Evolutionary conservation across 1,139 yeast species (phyloP), one percentile per base, ranked within the genome.

Genomic region (Geotrichum macrosporum): DNA sequence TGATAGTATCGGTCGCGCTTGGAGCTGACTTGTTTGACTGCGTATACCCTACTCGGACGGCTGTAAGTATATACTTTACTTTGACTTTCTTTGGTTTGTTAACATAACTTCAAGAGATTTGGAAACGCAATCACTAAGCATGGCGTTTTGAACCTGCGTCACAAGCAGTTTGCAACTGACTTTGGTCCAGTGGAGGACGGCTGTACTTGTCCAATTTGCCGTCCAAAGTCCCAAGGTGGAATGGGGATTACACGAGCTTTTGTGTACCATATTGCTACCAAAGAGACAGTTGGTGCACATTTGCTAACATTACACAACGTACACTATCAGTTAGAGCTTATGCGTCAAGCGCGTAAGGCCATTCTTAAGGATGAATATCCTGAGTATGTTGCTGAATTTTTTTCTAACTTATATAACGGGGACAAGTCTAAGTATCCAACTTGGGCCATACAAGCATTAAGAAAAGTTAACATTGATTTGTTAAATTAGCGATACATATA

Each of bases 11-110:
- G 0, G 75, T 71, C 3, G 75, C 75, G 0, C 60, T 71, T 24
- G 75, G 75, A 1, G 74, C 72, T 5, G 75, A 71, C 49, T 56
- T 71, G 57, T 71, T 71, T 57, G 75, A 71, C 55, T 71, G 75
- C 47, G 75, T 71, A 3, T 71, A 68, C 52, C 75, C 75, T 19
- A 70, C 74, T 3, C 58, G 75, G 45, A 71, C 75, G 5, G 75
- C 75, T 6, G 51, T 48, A 45, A 40, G 51, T 48, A 30, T 24
- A 8, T 9, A n/a, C n/a, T n/a, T n/a, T n/a, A n/a, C n/a, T n/a
- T n/a, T n/a, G n/a, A n/a, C 16, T 18, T 3, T 50, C 52, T 33
- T 19, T 4, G 4, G 10, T 19, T 41, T 20, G 40, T 34, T 30
- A 6, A 18, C 18, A 5, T 46, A 22, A 24, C 40, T 13, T 24